phyloP scores from a whole-genome alignment of 176 grass and related monocot species.

The Musa troglodytarum region DNA sequence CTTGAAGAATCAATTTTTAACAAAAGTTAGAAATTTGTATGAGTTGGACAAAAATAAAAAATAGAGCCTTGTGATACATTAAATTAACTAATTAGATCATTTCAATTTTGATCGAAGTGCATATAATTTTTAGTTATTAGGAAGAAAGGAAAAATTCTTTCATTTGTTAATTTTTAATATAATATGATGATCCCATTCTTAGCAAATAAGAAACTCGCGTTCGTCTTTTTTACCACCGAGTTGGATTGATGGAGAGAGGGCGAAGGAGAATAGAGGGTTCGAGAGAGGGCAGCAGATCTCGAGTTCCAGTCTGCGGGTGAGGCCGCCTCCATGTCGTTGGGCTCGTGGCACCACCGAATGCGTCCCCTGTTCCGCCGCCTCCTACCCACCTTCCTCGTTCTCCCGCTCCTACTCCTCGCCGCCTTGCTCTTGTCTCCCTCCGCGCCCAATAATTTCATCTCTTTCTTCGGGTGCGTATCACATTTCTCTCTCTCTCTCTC shows the following conservation, averaged over 20 bases:
- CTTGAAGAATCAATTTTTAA: no score
- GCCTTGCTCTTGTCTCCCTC: not conserved
- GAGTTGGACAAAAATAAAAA: no score
- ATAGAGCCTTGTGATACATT: no score
- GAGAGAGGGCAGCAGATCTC: not conserved
- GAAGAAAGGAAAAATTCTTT: no score
- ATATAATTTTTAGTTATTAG: no score
- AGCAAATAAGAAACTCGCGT: not conserved
- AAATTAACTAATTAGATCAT: no score
- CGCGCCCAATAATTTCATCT: not conserved
- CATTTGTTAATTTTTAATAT: no score
- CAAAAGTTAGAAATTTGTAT: no score
- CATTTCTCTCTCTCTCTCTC: not conserved
- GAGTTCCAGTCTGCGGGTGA: not conserved
- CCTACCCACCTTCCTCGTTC: not conserved
- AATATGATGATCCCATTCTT: no score
- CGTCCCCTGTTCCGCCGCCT: not conserved
- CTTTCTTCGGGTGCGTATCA: not conserved
- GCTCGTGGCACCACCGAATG: slow-evolving; percentile 14
- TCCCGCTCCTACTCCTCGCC: not conserved
- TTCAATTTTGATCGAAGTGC: no score
- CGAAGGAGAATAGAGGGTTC: no score
- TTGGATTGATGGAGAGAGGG: no score
- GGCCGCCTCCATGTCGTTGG: not conserved
- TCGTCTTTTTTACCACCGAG: not conserved